Conservation (phyloP, 2,329 filamentous ascomycete species). For the Colletotrichum sp. region DNA sequence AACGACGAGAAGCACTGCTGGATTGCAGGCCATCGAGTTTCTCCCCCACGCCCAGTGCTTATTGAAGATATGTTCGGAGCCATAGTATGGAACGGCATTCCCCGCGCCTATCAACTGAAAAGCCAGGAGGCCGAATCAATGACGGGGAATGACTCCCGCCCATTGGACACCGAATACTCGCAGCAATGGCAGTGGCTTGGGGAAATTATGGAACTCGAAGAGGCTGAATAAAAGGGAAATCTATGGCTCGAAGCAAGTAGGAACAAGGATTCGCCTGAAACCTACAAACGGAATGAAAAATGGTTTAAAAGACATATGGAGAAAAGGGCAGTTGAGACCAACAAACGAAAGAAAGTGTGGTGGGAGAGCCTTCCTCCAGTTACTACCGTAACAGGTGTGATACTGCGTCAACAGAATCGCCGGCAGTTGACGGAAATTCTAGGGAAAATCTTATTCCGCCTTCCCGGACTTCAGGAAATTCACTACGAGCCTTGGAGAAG, state of each 20-base stretch:
- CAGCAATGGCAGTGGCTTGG: too few relatives aligned
- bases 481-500: background rate
- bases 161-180: background rate
- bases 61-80: background rate
- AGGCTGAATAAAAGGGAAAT: background rate
- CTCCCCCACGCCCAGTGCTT: background rate
- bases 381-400: background rate
- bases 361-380: background rate
- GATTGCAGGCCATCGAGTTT: background rate
- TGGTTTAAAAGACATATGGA: background rate
- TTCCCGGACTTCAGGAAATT: background rate
- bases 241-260: background rate
- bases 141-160: accelerated
- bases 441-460: background rate
- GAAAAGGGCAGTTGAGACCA: background rate
- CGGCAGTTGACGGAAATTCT: background rate
- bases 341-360: too few relatives aligned
- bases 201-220: too few relatives aligned
- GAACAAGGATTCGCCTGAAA: background rate
- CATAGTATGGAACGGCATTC: background rate
- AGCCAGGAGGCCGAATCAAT: background rate
- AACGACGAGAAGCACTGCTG: background rate
- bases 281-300: background rate
- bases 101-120: background rate
- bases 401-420: background rate